A percentile compares a stretch with the other conserved stretches of the same genome.
phyloP scores from a whole-genome alignment of 352 stramenopile genomes.

The Pythium angustatum region DNA sequence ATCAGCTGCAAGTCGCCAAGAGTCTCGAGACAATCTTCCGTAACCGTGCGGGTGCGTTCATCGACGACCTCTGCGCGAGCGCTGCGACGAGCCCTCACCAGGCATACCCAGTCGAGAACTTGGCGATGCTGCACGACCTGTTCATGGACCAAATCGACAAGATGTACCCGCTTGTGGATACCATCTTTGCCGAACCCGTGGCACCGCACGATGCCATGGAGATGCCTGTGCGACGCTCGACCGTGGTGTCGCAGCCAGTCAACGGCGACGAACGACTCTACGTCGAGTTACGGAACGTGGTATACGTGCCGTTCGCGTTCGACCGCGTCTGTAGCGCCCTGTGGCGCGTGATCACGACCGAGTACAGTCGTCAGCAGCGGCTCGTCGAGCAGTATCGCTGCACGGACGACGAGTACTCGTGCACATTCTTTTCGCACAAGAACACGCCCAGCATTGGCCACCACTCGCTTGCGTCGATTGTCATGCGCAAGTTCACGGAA shows the following conservation, averaged over 20 bases:
- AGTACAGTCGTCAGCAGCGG: conserved; percentile 13
- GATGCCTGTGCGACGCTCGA: too few relatives aligned
- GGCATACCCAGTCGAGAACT: too few relatives aligned
- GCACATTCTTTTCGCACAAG: not conserved
- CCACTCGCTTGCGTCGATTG: not conserved
- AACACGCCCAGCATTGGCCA: not conserved
- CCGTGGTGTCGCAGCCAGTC: too few relatives aligned
- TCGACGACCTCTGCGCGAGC: too few relatives aligned
- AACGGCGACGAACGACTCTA: conserved; percentile 22
- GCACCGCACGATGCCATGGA: too few relatives aligned
- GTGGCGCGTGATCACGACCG: conserved; percentile 13
- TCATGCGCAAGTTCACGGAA: conserved; percentile 12
- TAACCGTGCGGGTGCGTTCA: too few relatives aligned
- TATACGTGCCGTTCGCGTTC: conserved; percentile 6
- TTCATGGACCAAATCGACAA: too few relatives aligned
- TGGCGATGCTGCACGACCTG: too few relatives aligned
- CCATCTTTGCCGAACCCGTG: too few relatives aligned
- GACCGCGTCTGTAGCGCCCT: conserved; percentile 1
- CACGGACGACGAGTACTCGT: conserved; percentile 18
- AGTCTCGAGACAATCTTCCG: conserved; percentile 13
- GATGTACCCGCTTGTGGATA: too few relatives aligned
- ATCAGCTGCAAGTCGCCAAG: conserved; percentile 20
- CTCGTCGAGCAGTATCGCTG: conserved; percentile 11
- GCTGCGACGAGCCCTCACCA: too few relatives aligned
- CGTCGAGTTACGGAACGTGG: conserved; percentile 16